Evolutionary conservation across 2,329 filamentous ascomycete species (phyloP), one percentile per base, ranked within the genome.

Genomic region (Hortaea werneckii): DNA sequence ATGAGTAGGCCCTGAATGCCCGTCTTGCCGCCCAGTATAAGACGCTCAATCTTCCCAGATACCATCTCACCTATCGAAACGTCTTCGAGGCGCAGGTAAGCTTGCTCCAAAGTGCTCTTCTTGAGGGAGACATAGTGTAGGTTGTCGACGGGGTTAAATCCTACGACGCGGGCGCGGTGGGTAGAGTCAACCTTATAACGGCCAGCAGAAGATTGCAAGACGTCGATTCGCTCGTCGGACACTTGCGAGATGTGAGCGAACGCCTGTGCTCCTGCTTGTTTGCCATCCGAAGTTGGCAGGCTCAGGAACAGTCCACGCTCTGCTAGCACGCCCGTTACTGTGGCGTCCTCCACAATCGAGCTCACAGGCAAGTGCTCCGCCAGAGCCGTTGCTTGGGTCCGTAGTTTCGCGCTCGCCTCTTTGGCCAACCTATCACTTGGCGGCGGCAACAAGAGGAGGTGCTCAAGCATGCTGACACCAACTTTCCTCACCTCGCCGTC

Each of bases 221-320:
- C 79, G 52, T 96, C 92, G 44, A 95, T 77, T 64, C 92, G 94
- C 54, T 83, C 83, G 63, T 98, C 90, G 48, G 90, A 85, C 50
- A 98, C 78, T 52, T 86, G 80, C 1, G 92, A 98, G 53, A 98
- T 94, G 65, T 98, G 92, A 20, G 94, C 88, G 59, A 95, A 98
- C 87, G 59, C 58, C 9, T 40, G 47, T 8, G 42, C 27, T 20
- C 4, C 20, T 35, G 32, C 9, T 6, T 38, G 20, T 30, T 46
- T n/a, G 3, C 42, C 40, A 7, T 35, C 11, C 6, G 28, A 26
- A n/a, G 26, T 39, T n/a, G 78, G 72, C 27, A 90, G 67, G 54
- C 85, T 78, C 11, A 89, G 74, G 58, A 94, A 95, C 2, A 95
- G 72, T 44, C 92, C 94, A 49, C 90, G 78, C 3, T 82, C 80